Evolutionary conservation across 2,329 filamentous ascomycete species (phyloP), one percentile per base, ranked within the genome.

Genomic region (Purpureocillium lavendulum): DNA sequence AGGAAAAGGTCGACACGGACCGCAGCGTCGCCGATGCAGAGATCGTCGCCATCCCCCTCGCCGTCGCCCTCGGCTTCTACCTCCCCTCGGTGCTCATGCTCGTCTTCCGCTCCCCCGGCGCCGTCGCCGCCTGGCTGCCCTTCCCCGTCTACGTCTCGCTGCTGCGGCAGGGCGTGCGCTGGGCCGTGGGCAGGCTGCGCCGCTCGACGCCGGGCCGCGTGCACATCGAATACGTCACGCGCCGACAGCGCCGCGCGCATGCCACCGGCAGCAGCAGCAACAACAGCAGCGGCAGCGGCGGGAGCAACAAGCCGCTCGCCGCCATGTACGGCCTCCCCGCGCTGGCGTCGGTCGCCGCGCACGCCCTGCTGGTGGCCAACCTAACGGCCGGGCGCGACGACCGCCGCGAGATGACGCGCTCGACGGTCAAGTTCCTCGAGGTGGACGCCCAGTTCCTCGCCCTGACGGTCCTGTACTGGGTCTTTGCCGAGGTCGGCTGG

Each of bases 1-100:
- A 41, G 43, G 49, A 40, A 38, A 41, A 41, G 18, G 47, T 39
- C 12, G 49, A 52, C 10, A 45, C 39, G 7, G 47, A 44, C 10
- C 61, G 68, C 8, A 62, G 66, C 42, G 54, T 75, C 11, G 58
- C 60, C 7, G 57, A 56, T 16, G 60, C 73, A 3, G 79, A 83
- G 54, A 70, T 73, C 42, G 65, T 78, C 41, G 77, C 77, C 18
- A 73, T 76, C 15, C 71, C 73, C 7, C 47, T 66, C 18, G 67
- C 66, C 17, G 65, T 75, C 0, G 60, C 64, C 0, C 35, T 70
- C 9, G 71, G 71, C 28, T 75, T 62, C 46, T 57, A 70, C 33
- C 44, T 69, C 2, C 71, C 71, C 0, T 66, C 69, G 1, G 30
- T 64, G 4, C 42, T 66, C 28, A 69, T 74, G 65, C 59, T 75